Evolutionary conservation across 768 basidiomycete genomes (phyloP).

Genomic region (Goffeauzyma gilvescens): DNA sequence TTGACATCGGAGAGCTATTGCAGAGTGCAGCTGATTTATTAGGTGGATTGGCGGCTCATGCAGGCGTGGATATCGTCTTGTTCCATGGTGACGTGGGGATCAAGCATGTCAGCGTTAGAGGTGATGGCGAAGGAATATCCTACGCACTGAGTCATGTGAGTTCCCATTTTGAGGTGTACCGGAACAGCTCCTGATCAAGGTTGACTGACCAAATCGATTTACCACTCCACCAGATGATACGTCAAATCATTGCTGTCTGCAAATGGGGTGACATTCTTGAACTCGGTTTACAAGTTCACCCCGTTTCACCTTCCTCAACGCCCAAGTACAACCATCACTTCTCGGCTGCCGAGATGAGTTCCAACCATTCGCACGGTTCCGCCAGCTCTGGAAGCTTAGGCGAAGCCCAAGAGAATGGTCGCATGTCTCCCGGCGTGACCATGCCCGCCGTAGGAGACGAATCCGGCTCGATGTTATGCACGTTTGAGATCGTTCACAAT

Average conservation of each 20-base stretch:
- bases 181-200: not conserved
- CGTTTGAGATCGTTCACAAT: conserved; percentile 43
- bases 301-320: conserved; percentile 27
- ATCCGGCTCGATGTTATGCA: conserved; percentile 39
- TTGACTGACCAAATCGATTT: no score
- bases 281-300: conserved; percentile 45
- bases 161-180: conserved; percentile 14
- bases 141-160: conserved; percentile 71
- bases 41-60: conserved; percentile 62
- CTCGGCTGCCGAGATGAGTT: conserved; percentile 12
- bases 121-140: conserved; percentile 64
- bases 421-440: conserved; percentile 20
- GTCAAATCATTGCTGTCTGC: conserved; percentile 59
- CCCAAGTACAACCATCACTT: conserved; percentile 17
- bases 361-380: not conserved
- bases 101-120: conserved; percentile 66
- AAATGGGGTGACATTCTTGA: conserved; percentile 62
- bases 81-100: conserved; percentile 76
- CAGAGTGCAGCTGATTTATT: conserved; percentile 76
- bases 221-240: conserved; percentile 43
- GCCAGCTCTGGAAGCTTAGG: not conserved
- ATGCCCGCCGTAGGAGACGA: conserved; percentile 19
- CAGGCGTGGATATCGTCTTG: conserved; percentile 72
- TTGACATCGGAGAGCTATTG: conserved; percentile 77
- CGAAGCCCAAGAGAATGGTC: conserved; percentile 10